Conservation (phyloP, 306 rosid species). For the Lablab purpureus region DNA sequence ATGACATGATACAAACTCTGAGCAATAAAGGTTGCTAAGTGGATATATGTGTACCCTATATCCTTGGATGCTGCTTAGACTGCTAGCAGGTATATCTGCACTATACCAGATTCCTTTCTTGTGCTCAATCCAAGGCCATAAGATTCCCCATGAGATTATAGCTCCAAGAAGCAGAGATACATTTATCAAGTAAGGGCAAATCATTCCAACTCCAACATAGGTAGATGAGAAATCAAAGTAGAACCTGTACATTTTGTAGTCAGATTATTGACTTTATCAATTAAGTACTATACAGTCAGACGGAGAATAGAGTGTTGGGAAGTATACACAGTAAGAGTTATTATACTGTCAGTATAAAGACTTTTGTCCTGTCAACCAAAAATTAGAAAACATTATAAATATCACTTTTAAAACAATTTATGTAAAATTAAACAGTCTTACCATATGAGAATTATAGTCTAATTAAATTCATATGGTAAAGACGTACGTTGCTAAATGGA, state of each 20-base stretch:
- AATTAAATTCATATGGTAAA: background rate
- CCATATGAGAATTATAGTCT: background rate
- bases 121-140: constrained; percentile 74
- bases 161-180: constrained; percentile 72
- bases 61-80: constrained; percentile 81
- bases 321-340: background rate
- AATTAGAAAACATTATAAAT: too few species aligned
- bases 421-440: background rate
- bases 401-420: too few species aligned
- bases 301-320: background rate
- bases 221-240: constrained; percentile 80
- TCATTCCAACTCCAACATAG: constrained; percentile 81
- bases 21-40: background rate
- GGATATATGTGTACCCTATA: constrained; percentile 53
- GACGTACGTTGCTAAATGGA: background rate
- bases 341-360: background rate
- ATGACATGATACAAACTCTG: background rate
- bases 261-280: background rate
- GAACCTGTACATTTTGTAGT: constrained; percentile 53
- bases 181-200: constrained; percentile 73
- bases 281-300: background rate
- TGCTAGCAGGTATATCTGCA: constrained; percentile 48
- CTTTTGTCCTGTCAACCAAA: background rate
- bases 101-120: constrained; percentile 75
- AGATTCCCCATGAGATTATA: constrained; percentile 71